These are phyloP conservation scores for Chaetomidium leptoderma DNA, from an alignment of 495 filamentous ascomycete genomes.

Conservation along the genomic window DNA sequence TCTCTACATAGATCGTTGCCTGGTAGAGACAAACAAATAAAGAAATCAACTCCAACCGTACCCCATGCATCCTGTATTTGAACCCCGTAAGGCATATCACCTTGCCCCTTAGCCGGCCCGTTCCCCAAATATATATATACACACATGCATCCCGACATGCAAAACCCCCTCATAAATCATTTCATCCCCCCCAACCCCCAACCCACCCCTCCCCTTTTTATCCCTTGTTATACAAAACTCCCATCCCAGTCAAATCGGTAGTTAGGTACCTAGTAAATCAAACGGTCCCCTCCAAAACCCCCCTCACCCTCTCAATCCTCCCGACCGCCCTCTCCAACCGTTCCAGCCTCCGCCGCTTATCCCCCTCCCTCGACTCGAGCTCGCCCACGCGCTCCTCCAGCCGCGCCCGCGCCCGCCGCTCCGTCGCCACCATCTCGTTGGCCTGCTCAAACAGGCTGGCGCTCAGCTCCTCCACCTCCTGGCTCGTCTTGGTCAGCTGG, in stretches of 20 bases:
- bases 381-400: slow-evolving; percentile 71
- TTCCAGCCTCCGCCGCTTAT: slow-evolving; percentile 68
- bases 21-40: background rate
- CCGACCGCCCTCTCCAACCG: slow-evolving; percentile 73
- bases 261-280: too few species aligned
- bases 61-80: background rate
- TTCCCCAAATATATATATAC: background rate
- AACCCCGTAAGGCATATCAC: too few species aligned
- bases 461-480: slow-evolving; percentile 85
- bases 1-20: background rate
- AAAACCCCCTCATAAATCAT: background rate
- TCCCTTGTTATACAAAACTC: too few species aligned
- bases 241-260: too few species aligned
- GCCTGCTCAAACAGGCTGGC: slow-evolving; percentile 85
- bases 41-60: background rate
- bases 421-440: slow-evolving; percentile 94
- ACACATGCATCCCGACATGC: background rate
- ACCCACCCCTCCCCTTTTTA: too few species aligned
- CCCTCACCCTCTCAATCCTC: slow-evolving; percentile 67
- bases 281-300: slow-evolving; percentile 49
- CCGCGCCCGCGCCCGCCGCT: slow-evolving; percentile 72
- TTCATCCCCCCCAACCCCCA: too few species aligned
- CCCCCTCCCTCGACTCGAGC: slow-evolving; percentile 64
- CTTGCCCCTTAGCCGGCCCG: background rate
- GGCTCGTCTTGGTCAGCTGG: slow-evolving; percentile 62